A percentile compares a stretch with the other conserved stretches of the same genome.
These are phyloP conservation scores for Cymbopogon citratus DNA, from an alignment of 176 grass and related monocot genomes.

Conservation along the genomic window DNA sequence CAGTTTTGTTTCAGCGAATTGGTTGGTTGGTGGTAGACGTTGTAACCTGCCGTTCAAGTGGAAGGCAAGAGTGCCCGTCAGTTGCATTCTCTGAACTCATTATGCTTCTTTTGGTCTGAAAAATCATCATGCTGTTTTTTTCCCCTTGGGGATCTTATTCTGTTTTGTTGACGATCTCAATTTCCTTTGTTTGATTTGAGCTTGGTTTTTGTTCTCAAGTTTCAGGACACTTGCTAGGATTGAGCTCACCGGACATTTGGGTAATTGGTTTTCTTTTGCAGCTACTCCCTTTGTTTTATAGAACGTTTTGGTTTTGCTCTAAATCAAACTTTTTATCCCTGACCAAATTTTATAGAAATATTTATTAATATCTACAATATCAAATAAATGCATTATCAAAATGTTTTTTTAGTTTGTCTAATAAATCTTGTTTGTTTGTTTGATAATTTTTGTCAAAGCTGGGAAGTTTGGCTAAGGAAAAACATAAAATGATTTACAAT, in stretches of 20 bases:
- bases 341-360: not conserved
- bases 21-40: constrained; percentile 9
- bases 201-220: not conserved
- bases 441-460: not conserved
- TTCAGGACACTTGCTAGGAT: not conserved
- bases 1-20: constrained; percentile 37
- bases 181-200: not conserved
- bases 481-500: not conserved
- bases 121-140: not conserved
- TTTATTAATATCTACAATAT: not conserved
- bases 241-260: not conserved
- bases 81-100: not conserved
- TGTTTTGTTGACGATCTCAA: not conserved
- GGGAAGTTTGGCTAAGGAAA: not conserved
- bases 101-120: not conserved
- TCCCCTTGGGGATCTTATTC: not conserved
- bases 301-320: not conserved
- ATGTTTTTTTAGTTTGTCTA: not conserved
- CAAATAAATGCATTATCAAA: not conserved
- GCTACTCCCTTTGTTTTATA: not conserved
- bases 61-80: constrained; percentile 20
- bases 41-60: constrained; percentile 27
- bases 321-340: not conserved
- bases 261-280: not conserved
- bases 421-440: not conserved